Base-by-base conservation (phyloP, 2,329 filamentous ascomycete species). In the Fusarium foetens region DNA sequence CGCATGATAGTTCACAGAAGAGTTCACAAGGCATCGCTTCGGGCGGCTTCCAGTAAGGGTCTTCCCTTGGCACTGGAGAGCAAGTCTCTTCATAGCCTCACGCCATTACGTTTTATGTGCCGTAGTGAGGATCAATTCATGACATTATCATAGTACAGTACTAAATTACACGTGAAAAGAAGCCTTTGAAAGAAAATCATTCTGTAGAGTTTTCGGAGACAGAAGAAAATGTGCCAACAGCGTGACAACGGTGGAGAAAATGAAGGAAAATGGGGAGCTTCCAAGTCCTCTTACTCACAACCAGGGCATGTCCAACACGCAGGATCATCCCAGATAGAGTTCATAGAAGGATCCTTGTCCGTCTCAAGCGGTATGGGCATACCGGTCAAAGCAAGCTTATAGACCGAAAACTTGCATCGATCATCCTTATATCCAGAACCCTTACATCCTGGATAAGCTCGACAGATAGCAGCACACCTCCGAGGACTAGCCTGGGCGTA, bases 401-500 rank as follows among this genome's bases (percentile, higher is more conserved):
- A 60, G 10, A 14, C 58, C 2, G 53, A 41, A 8, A 69, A 46
- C 9, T 43, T 54, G 25, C 67, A 70, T 3, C 16, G 48, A 4
- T 55, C 59, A 29, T 69, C 42, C 42, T 59, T 69, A 10, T 36
- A 70, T 1, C 33, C 67, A 14, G 65, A 70, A 2, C 53, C 67
- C 42, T 69, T 59, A 14, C 66, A 69, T 8, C 23, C 38, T 2
- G 16, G 7, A 19, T 58, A 29, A 2, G 31, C 66, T 3, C 31
- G 17, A 0, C 65, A 70, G 11, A 70, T 64, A 11, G 66, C 66
- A 12, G 65, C 65, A n/a, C 66, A 70, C 5, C 51, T 17, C 5
- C 16, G 45, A 21, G 46, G 27, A 1, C 36, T 54, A 17, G 48
- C 39, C 46, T 68, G 53, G 8, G 21, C 29, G 3, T 33, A 35